These are phyloP conservation scores for Plantago major DNA, from an alignment of 257 asterid species.

Conservation along the genomic window DNA sequence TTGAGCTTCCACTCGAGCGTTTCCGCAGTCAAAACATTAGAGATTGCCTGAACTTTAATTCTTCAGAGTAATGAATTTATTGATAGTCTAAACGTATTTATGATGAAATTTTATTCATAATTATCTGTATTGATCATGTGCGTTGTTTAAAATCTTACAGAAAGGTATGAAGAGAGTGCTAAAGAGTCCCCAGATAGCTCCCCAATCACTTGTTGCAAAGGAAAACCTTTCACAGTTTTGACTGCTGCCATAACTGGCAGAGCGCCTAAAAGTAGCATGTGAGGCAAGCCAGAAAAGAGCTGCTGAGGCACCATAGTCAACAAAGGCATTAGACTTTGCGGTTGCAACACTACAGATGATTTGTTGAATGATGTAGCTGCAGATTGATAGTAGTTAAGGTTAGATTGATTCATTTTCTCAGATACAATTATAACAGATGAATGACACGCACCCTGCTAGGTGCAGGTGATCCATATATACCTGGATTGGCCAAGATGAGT, in stretches of 20 bases:
- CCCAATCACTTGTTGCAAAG: conserved; percentile 41
- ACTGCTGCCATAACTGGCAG: conserved; percentile 47
- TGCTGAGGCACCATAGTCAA: conserved; percentile 48
- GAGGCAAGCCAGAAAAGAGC: conserved; percentile 39
- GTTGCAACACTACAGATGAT: conserved; percentile 33
- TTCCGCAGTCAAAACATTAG: conserved; percentile 40
- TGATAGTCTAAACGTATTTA: no score
- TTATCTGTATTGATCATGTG: no score
- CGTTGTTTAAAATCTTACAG: conserved; percentile 41
- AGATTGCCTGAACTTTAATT: conserved; percentile 44
- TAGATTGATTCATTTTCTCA: not conserved
- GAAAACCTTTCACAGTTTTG: conserved; percentile 36
- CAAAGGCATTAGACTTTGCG: conserved; percentile 34
- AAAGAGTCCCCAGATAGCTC: conserved; percentile 41
- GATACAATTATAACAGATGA: not conserved
- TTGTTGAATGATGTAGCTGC: conserved; percentile 62
- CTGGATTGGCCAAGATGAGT: conserved; percentile 80
- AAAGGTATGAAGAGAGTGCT: conserved; percentile 55
- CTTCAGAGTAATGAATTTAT: conserved; percentile 32
- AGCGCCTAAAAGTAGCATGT: conserved; percentile 51
- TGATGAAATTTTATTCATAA: no score
- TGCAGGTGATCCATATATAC: conserved; percentile 22
- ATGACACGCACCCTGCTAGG: not conserved
- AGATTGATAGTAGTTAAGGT: not conserved
- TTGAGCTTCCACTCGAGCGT: conserved; percentile 63